Evolutionary conservation across 2,329 filamentous ascomycete species (phyloP).

Genomic region (Penicillium capsulatum): DNA sequence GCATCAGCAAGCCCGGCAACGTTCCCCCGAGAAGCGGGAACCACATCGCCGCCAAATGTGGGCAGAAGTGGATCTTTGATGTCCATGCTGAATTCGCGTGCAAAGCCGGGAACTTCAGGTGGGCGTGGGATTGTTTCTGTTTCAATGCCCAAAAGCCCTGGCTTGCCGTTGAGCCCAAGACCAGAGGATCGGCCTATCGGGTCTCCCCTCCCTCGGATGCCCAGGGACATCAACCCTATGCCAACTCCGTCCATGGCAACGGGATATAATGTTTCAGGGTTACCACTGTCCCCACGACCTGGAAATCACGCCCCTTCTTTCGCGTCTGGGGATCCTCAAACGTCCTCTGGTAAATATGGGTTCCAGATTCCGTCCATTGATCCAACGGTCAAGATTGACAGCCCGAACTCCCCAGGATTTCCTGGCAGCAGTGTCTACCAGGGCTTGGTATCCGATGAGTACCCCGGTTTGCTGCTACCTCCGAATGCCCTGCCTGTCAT

Average conservation of each 20-base stretch:
- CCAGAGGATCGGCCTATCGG: slow-evolving; percentile 57
- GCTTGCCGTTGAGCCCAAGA: slow-evolving; percentile 59
- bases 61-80: slow-evolving; percentile 28
- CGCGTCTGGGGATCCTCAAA: slow-evolving; percentile 57
- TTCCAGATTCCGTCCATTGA: slow-evolving; percentile 36
- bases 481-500: slow-evolving; percentile 86
- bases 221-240: slow-evolving; percentile 41
- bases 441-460: slow-evolving; percentile 78
- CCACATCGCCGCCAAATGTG: slow-evolving; percentile 26
- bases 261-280: slow-evolving; percentile 46
- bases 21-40: slow-evolving; percentile 52
- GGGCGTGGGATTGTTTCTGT: slow-evolving; percentile 43
- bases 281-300: slow-evolving; percentile 66
- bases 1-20: slow-evolving; percentile 31
- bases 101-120: slow-evolving; percentile 22
- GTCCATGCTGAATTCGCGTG: slow-evolving; percentile 30
- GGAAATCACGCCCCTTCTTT: slow-evolving; percentile 70
- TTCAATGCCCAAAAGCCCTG: slow-evolving; percentile 56
- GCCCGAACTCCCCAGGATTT: slow-evolving; percentile 26
- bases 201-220: slow-evolving; percentile 56
- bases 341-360: slow-evolving; percentile 11
- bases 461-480: slow-evolving; percentile 76
- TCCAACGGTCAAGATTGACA: slow-evolving; percentile 33
- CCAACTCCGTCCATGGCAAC: slow-evolving; percentile 52
- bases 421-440: slow-evolving; percentile 58